Percentiles rank a stretch among this genome's conserved stretches.
phyloP scores from a whole-genome alignment of 257 asterid genomes.

The Salvia rosmarinus region DNA sequence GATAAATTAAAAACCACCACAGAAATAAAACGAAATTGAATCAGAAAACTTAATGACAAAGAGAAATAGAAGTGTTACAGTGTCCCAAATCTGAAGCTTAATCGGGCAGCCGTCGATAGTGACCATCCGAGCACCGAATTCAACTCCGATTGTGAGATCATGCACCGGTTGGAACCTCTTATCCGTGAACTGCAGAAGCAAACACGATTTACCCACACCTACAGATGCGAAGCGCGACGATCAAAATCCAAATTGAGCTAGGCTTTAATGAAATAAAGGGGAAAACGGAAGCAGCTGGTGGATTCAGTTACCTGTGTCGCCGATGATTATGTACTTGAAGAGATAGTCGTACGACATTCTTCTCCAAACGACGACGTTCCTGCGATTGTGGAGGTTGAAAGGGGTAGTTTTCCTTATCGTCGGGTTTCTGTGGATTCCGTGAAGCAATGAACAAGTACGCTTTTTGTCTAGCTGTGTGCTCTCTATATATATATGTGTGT shows the following conservation, averaged over 20 bases:
- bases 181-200: conserved; percentile 68
- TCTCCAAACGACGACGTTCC: conserved; percentile 31
- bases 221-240: background rate
- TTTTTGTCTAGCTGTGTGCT: background rate
- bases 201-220: conserved; percentile 75
- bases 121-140: conserved; percentile 68
- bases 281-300: background rate
- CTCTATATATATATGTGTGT: background rate
- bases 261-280: conserved; percentile 8
- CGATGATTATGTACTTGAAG: conserved; percentile 79
- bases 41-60: background rate
- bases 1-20: background rate
- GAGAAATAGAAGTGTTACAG: conserved; percentile 37
- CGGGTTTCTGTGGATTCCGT: conserved; percentile 20
- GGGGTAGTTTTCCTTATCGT: background rate
- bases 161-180: conserved; percentile 73
- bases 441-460: conserved; percentile 11
- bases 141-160: conserved; percentile 74
- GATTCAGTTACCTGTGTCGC: conserved; percentile 58
- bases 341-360: conserved; percentile 82
- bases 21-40: background rate
- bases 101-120: conserved; percentile 58
- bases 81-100: conserved; percentile 76
- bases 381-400: background rate
- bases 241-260: conserved; percentile 4